Evolutionary conservation across 2,329 filamentous ascomycete species (phyloP).

Genomic region (Pseudopithomyces chartarum): DNA sequence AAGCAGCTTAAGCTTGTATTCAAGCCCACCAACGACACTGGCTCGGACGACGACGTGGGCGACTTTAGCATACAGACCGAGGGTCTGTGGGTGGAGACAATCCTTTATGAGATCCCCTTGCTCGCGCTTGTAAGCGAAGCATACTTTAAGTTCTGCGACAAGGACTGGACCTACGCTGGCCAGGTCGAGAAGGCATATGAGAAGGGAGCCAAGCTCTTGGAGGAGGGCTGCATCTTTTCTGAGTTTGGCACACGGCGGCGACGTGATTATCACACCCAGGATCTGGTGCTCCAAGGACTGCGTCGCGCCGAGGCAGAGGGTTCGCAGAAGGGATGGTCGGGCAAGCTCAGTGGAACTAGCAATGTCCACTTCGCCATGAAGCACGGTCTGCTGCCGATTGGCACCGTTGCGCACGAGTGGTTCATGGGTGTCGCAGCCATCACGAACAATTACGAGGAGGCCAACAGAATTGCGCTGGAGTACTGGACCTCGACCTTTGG

Average conservation of each 20-base stretch:
- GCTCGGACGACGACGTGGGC: slow-evolving; percentile 69
- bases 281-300: slow-evolving; percentile 87
- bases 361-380: slow-evolving; percentile 98
- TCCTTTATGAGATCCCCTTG: slow-evolving; percentile 95
- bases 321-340: slow-evolving; percentile 65
- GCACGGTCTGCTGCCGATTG: slow-evolving; percentile 81
- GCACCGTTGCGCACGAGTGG: slow-evolving; percentile 96
- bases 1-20: slow-evolving; percentile 80
- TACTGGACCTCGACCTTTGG: slow-evolving; percentile 95
- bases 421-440: slow-evolving; percentile 98
- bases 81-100: slow-evolving; percentile 91
- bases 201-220: slow-evolving; percentile 78
- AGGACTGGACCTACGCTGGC: slow-evolving; percentile 84
- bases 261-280: slow-evolving; percentile 93
- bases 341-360: slow-evolving; percentile 84
- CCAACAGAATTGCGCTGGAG: slow-evolving; percentile 80
- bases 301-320: slow-evolving; percentile 76
- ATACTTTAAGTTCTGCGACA: slow-evolving; percentile 96
- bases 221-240: slow-evolving; percentile 85
- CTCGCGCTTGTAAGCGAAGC: slow-evolving; percentile 91
- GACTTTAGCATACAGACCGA: slow-evolving; percentile 77
- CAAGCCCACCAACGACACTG: slow-evolving; percentile 58
- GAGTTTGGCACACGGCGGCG: slow-evolving; percentile 92
- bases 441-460: slow-evolving; percentile 79
- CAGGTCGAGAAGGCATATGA: slow-evolving; percentile 84